Percentiles rank a stretch among this genome's conserved stretches.
Conservation (phyloP, 1,139 yeast species). For the Nakaseomyces nivariensis region DNA sequence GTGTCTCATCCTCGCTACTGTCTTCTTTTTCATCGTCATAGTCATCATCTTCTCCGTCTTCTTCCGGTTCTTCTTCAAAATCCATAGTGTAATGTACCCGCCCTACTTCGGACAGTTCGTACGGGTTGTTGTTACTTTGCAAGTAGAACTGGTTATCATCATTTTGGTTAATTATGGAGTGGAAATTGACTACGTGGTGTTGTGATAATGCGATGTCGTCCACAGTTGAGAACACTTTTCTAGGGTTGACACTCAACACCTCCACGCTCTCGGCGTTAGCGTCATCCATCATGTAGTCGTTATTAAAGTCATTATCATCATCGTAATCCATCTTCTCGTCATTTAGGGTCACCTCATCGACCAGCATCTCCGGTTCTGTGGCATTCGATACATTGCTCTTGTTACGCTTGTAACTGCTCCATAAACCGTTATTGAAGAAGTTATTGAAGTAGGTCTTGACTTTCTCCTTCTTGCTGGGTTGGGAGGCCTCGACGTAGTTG, state of each 20-base stretch:
- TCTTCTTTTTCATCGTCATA: not conserved
- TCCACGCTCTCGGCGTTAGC: not conserved
- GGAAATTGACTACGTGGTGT: slow-evolving; percentile 1
- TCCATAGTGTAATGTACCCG: not conserved
- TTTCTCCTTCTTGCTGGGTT: not conserved
- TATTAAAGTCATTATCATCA: not conserved
- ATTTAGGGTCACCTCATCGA: not conserved
- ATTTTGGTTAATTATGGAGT: not conserved
- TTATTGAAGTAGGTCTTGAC: slow-evolving; percentile 1
- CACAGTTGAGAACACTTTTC: slow-evolving; percentile 1
- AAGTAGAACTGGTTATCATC: slow-evolving; percentile 1
- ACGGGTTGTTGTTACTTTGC: not conserved
- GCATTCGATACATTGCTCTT: not conserved
- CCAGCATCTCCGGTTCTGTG: not conserved
- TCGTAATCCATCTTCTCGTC: slow-evolving; percentile 3
- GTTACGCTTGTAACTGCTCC: slow-evolving; percentile 3
- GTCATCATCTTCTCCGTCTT: not conserved
- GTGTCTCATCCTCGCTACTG: too few relatives aligned
- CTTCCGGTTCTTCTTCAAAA: not conserved
- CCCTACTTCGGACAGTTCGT: not conserved
- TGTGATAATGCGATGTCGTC: slow-evolving; percentile 1
- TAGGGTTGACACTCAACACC: slow-evolving; percentile 1
- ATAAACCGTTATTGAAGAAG: not conserved
- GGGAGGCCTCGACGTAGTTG: not conserved
- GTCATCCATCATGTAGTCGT: not conserved